Conservation (phyloP, 192 early-diverging fungal genomes). For the Backusella parvicylindrica region DNA sequence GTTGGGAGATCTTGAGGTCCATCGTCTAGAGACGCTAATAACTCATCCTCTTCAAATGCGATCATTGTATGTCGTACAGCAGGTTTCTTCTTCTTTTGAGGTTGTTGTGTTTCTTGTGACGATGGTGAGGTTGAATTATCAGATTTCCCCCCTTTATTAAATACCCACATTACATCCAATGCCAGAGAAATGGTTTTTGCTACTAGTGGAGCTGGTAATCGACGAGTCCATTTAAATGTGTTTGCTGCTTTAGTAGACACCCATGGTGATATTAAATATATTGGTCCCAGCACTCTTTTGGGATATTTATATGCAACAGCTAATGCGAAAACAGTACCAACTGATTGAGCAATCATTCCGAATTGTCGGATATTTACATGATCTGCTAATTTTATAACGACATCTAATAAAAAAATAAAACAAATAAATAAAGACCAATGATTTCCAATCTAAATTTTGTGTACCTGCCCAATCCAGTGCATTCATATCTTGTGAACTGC, state of each 20-base stretch:
- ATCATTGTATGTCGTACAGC: slow-evolving; percentile 1
- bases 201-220: slow-evolving; percentile 28
- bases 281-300: slow-evolving; percentile 23
- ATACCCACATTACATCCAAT: slow-evolving; percentile 36
- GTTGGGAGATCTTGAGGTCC: slow-evolving; percentile 24
- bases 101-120: not conserved
- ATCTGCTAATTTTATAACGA: slow-evolving; percentile 31
- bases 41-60: slow-evolving; percentile 30
- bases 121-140: not conserved
- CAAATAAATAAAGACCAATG: no score
- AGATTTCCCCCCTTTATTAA: slow-evolving; percentile 14
- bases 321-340: slow-evolving; percentile 40
- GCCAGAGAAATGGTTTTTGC: slow-evolving; percentile 26
- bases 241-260: slow-evolving; percentile 36
- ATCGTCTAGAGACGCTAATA: slow-evolving; percentile 26
- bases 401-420: slow-evolving; percentile 28
- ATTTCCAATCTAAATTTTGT: not conserved
- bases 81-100: not conserved
- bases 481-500: slow-evolving; percentile 25
- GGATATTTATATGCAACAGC: slow-evolving; percentile 28
- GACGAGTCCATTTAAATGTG: slow-evolving; percentile 37
- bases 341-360: slow-evolving; percentile 36
- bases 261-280: slow-evolving; percentile 36
- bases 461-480: slow-evolving; percentile 38
- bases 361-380: slow-evolving; percentile 19